Conservation (phyloP, 164 flowering plant genomes). For the Chimonanthus praecox region DNA sequence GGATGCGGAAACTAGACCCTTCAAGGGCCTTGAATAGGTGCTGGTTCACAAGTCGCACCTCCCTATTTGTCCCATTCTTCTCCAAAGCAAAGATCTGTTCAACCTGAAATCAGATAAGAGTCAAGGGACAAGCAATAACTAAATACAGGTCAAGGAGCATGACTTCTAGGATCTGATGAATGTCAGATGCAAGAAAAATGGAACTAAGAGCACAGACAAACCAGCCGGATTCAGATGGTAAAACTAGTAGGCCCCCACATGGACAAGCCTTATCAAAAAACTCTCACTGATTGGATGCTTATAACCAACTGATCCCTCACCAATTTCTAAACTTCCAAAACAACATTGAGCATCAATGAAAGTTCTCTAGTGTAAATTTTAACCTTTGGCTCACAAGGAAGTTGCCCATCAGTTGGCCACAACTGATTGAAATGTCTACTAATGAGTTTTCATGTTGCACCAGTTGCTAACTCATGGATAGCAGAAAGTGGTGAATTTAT, state of each 20-base stretch:
- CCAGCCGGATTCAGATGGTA: neutral
- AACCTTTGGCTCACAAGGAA: neutral
- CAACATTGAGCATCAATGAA: neutral
- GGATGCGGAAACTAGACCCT: constrained; percentile 55
- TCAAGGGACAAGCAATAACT: neutral
- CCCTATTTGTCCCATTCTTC: constrained; percentile 78
- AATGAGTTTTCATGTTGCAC: neutral
- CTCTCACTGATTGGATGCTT: neutral
- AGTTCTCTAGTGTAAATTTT: neutral
- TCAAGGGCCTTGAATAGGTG: constrained; percentile 58
- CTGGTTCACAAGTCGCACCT: constrained; percentile 68
- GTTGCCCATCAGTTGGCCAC: neutral
- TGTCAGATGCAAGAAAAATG: neutral
- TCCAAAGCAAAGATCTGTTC: constrained; percentile 55
- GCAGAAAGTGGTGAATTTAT: neutral
- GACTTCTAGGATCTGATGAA: neutral
- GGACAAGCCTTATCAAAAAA: neutral
- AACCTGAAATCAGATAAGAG: constrained; percentile 35
- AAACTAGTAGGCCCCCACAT: neutral
- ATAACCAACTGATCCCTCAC: neutral
- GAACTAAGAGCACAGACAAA: no score
- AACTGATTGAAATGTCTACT: no score
- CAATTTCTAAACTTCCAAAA: neutral
- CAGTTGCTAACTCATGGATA: neutral
- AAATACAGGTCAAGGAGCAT: neutral